Evolutionary conservation across 257 asterid genomes (phyloP).

Genomic region (Penstemon davidsonii): DNA sequence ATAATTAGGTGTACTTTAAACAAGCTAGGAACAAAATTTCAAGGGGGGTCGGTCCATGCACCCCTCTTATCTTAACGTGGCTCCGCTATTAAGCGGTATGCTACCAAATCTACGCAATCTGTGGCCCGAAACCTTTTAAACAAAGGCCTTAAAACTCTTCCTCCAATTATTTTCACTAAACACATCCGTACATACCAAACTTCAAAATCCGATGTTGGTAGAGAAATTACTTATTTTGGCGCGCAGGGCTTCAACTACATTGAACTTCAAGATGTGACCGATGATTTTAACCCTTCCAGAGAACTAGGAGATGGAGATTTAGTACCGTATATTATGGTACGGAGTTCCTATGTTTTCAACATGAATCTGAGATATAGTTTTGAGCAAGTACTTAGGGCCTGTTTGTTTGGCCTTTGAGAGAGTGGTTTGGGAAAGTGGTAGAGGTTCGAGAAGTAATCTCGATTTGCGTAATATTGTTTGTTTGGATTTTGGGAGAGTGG

Average conservation of each 20-base stretch:
- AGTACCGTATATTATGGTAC: constrained; percentile 71
- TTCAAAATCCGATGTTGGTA: constrained; percentile 40
- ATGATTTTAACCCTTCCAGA: constrained; percentile 50
- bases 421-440: too few relatives aligned
- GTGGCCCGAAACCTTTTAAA: constrained; percentile 45
- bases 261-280: constrained; percentile 82
- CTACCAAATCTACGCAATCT: constrained; percentile 31
- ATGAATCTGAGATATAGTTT: too few relatives aligned
- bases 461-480: too few relatives aligned
- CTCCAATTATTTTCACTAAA: constrained; percentile 40
- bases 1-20: too few relatives aligned
- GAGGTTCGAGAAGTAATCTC: too few relatives aligned
- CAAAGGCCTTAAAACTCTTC: constrained; percentile 39
- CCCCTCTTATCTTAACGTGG: too few relatives aligned
- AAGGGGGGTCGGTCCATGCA: too few relatives aligned
- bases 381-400: too few relatives aligned
- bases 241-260: constrained; percentile 56
- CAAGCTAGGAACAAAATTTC: too few relatives aligned
- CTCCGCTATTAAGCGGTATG: constrained; percentile 8
- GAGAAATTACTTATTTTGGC: constrained; percentile 45
- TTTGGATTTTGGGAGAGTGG: too few relatives aligned
- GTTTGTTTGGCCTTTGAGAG: too few relatives aligned
- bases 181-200: constrained; percentile 53
- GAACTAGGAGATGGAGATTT: constrained; percentile 92
- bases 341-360: not conserved